A percentile compares a stretch with the other conserved stretches of the same genome.
Evolutionary conservation across 306 rosid species (phyloP).

Genomic region (Comarum palustre): DNA sequence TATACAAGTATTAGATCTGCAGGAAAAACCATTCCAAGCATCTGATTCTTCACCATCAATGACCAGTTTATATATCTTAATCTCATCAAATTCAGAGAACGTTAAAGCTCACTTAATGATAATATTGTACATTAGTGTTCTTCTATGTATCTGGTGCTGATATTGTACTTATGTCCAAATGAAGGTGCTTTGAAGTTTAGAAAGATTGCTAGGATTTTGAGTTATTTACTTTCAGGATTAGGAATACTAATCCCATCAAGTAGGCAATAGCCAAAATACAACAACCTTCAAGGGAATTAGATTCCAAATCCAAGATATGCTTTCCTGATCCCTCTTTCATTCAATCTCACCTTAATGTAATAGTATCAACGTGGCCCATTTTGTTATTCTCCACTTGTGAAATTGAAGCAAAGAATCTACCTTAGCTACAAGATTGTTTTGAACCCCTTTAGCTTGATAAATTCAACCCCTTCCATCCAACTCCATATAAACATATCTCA

Average conservation of each 20-base stretch:
- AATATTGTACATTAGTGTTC: not conserved
- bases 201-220: not conserved
- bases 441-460: conserved; percentile 5
- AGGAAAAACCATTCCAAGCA: not conserved
- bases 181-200: not conserved
- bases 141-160: not conserved
- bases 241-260: conserved; percentile 7
- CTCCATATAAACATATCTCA: conserved; percentile 13
- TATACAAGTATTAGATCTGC: not conserved
- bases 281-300: conserved; percentile 31
- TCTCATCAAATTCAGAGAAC: not conserved
- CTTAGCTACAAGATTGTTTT: conserved; percentile 9
- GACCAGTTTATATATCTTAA: not conserved
- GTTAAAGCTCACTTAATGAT: not conserved
- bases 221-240: not conserved
- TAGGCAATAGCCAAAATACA: conserved; percentile 18
- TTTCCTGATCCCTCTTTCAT: conserved; percentile 18
- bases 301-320: conserved; percentile 29
- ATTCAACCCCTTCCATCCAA: not conserved
- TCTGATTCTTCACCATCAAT: not conserved
- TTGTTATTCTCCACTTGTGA: conserved; percentile 33
- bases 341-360: conserved; percentile 15
- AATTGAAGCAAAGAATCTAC: conserved; percentile 43
- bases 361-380: conserved; percentile 22
- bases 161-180: not conserved